Evolutionary conservation across 2,329 filamentous ascomycete species (phyloP), one percentile per base, ranked within the genome.

Genomic region (Fusarium sp.): DNA sequence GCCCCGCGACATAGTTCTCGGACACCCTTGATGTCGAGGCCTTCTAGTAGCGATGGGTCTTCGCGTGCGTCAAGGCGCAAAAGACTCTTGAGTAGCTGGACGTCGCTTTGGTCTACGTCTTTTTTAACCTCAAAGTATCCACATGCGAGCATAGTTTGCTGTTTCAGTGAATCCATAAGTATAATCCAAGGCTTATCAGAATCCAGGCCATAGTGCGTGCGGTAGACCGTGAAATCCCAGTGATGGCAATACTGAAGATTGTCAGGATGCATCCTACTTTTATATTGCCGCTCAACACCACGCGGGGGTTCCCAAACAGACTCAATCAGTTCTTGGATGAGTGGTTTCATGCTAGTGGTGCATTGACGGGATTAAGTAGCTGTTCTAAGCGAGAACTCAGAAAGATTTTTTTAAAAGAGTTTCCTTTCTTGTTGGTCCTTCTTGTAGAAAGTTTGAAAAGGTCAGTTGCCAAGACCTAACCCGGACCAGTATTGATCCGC

Each of bases 151-250:
- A n/a, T 55, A 3, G 36, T 55, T 20, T 55, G 36, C 15, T 52
- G 52, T n/a, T 26, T 69, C 7, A 69, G 28, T 18, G 38, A 33
- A 38, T 26, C 26, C 1, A 65, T n/a, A 28, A 72, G 69, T 33
- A 13, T 48, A 2, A 63, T 11, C 69, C 57, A 69, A 47, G 59
- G 1, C n/a, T 65, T 22, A 3, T 72, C 61, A 3, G 62, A 59
- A 7, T 62, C 51, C 24, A 31, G 31, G 42, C 52, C 13, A 17
- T 72, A 72, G 36, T 69, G 56, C 7, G 61, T 69, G 42, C 61
- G 57, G 41, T 66, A 69, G 47, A 72, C 52, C 5, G 56, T 42
- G 33, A 66, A 72, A 9, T 61, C 69, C 61, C 61, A 72, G 20
- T 67, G 41, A 22, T 26, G 18, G 41, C 63, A 72, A n/a, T 59